Evolutionary conservation across 2,329 filamentous ascomycete species (phyloP).

Genomic region (Dactylonectria macrodidyma): DNA sequence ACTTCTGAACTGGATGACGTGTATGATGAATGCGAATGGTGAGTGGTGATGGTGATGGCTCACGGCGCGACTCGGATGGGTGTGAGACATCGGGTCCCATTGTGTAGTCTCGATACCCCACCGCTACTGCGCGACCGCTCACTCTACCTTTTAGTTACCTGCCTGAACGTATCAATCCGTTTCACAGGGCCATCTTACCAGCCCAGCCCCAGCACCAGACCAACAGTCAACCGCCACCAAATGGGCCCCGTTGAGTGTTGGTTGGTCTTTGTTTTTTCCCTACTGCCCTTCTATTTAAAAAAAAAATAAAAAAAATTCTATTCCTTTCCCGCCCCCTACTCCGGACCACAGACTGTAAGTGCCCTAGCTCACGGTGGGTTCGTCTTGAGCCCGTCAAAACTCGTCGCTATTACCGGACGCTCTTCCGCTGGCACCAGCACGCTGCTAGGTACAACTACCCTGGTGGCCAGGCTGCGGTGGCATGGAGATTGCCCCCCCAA

Average conservation of each 20-base stretch:
- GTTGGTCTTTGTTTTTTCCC: conserved; percentile 37
- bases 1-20: not conserved
- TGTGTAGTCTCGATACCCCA: not conserved
- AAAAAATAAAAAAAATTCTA: conserved; percentile 11
- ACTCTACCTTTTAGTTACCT: conserved; percentile 1
- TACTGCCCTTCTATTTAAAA: conserved; percentile 28
- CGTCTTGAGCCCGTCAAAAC: conserved; percentile 35
- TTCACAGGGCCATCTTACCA: conserved; percentile 22
- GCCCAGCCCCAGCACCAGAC: conserved; percentile 8
- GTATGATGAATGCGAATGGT: not conserved
- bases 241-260: conserved; percentile 41
- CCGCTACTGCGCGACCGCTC: conserved; percentile 16
- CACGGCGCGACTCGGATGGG: conserved; percentile 13
- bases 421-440: conserved; percentile 25
- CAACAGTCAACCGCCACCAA: conserved; percentile 42
- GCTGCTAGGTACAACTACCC: conserved; percentile 26
- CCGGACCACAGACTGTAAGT: conserved; percentile 32
- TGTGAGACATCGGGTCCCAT: conserved; percentile 2
- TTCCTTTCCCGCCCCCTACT: conserved; percentile 28
- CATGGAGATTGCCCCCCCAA: conserved; percentile 39
- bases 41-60: conserved; percentile 4
- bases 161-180: conserved; percentile 28
- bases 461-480: conserved; percentile 26
- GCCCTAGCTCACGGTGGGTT: conserved; percentile 30
- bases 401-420: conserved; percentile 31